Evolutionary conservation across 225 moss, liverwort and hornwort genomes (phyloP).

Genomic region (Bryoerythrophyllum caledonicum): DNA sequence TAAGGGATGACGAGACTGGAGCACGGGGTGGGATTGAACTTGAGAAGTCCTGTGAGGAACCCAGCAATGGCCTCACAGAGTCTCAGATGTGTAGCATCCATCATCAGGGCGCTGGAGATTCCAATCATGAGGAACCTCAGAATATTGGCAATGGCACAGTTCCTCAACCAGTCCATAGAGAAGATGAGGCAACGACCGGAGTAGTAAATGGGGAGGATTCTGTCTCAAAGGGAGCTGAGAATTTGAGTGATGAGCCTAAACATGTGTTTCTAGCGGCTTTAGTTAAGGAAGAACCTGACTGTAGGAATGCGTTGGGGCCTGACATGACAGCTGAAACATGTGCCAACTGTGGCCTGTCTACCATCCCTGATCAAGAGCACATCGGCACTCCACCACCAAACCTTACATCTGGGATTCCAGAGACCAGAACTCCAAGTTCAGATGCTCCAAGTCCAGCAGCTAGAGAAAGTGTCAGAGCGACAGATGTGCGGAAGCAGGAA

Average conservation of each 20-base stretch:
- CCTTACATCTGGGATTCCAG: constrained; percentile 2
- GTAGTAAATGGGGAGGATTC: neutral
- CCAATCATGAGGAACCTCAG: constrained; percentile 4
- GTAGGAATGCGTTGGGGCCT: neutral
- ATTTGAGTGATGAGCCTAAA: neutral
- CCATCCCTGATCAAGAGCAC: neutral
- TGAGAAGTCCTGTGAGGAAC: constrained; percentile 15
- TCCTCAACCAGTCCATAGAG: neutral
- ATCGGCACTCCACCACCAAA: neutral
- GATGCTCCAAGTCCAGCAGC: neutral
- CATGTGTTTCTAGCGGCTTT: constrained; percentile 2
- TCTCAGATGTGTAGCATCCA: neutral
- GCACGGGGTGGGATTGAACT: constrained; percentile 6
- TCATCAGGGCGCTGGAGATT: neutral
- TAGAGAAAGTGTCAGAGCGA: neutral
- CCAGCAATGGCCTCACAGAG: constrained; percentile 4
- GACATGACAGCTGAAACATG: constrained; percentile 9
- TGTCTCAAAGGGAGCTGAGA: neutral
- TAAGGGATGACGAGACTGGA: constrained; percentile 6
- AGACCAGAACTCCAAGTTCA: constrained; percentile 13
- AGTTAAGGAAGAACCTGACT: constrained; percentile 30
- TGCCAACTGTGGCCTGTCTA: constrained; percentile 30
- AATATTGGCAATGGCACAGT: constrained; percentile 7
- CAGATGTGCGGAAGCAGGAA: constrained; percentile 12
- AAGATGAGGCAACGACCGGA: neutral